Base-by-base conservation (phyloP, 331 rosid genomes). In the Telfairia occidentalis region DNA sequence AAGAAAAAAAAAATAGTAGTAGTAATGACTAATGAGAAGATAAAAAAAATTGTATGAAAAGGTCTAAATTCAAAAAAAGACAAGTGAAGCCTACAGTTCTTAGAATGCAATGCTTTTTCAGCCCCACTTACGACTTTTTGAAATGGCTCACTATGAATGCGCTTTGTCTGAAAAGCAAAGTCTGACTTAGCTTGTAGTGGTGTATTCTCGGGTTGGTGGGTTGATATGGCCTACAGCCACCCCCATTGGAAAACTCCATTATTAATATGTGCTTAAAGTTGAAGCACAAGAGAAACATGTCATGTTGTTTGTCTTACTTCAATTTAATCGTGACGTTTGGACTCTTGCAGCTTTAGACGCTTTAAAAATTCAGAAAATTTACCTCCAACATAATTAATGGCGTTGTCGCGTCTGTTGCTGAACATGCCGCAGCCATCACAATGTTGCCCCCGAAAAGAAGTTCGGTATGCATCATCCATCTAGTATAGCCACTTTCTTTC, bases 191-290 rank as follows among this genome's bases (percentile, higher is more conserved):
- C 7, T 15, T 40, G 73, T 10, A 28, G 57, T 45, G 38, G 57
- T 70, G 75, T 67, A 67, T 67, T 67, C 74, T 38, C n/a, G 74
- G 37, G 46, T 70, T 45, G 75, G 75, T 70, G 75, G 42, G 75
- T 45, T 70, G 55, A 24, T 28, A 70, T 43, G 75, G 75, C 57
- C 75, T 29, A 70, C 75, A 6, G 75, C 15, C 75, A 67, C 37
- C 54, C 73, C 75, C 75, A 70, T 26, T 28, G 24, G 75, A 70
- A 70, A 70, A 28, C 75, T 70, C 38, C 57, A 70, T 70, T 29
- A 70, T 70, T 42, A 42, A 67, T 70, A 11, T 46, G 38, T 26
- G 58, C 75, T 46, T 46, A 71, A 71, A 71, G 75, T 71, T 16
- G 23, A 46, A 45, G 59, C 75, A 71, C 42, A 28, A 71, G 54